These are phyloP conservation scores for Colletotrichum aenigma DNA, from an alignment of 2,329 filamentous ascomycete species.

Conservation along the genomic window DNA sequence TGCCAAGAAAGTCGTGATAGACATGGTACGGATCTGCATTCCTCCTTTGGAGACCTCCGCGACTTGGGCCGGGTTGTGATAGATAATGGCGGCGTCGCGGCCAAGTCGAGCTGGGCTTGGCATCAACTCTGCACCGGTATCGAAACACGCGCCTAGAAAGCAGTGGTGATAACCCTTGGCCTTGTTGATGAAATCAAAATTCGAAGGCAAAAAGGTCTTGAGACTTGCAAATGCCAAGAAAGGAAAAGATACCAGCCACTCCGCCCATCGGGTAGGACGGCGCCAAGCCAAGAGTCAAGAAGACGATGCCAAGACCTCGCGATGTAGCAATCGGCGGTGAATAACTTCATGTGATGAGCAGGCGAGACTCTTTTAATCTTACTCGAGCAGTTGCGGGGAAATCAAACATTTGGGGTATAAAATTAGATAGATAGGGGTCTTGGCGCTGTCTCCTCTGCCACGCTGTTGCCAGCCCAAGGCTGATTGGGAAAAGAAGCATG, in stretches of 20 bases:
- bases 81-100: neutral
- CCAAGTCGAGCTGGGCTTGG: slow-evolving; percentile 4
- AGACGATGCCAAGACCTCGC: neutral
- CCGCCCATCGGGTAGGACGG: neutral
- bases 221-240: neutral
- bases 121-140: neutral
- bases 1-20: neutral
- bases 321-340: neutral
- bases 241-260: neutral
- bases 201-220: neutral
- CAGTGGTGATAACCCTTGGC: too few relatives aligned
- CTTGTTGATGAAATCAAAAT: neutral
- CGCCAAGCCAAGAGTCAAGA: neutral
- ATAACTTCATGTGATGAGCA: neutral
- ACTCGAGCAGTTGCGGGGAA: slow-evolving; percentile 1
- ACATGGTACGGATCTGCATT: neutral
- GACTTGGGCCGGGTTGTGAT: neutral
- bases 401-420: neutral
- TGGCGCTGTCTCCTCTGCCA: neutral
- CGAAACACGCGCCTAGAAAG: neutral
- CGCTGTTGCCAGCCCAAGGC: neutral
- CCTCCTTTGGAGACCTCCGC: neutral
- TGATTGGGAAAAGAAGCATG: neutral
- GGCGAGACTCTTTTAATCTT: neutral
- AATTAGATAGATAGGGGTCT: slow-evolving; percentile 7